phyloP scores from a whole-genome alignment of 2,329 filamentous ascomycete species.

The Fusarium sp. region DNA sequence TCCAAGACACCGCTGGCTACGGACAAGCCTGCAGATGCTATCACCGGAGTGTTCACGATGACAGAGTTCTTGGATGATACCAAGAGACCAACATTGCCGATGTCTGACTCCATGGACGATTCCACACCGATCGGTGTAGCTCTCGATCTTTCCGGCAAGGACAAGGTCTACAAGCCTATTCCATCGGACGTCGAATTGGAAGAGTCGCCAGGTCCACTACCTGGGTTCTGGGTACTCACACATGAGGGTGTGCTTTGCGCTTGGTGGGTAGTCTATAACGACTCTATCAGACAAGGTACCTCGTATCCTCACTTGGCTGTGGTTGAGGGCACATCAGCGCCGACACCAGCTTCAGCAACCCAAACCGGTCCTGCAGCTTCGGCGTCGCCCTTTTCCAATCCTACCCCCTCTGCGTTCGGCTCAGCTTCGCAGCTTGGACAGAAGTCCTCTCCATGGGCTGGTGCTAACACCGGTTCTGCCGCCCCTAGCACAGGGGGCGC shows the following conservation, averaged over 20 bases:
- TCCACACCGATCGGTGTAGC: constrained; percentile 85
- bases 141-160: constrained; percentile 84
- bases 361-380: constrained; percentile 44
- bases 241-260: constrained; percentile 85
- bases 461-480: constrained; percentile 45
- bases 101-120: constrained; percentile 66
- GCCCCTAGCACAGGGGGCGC: constrained; percentile 48
- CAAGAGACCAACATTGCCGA: constrained; percentile 78
- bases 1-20: constrained; percentile 74
- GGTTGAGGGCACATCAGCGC: constrained; percentile 51
- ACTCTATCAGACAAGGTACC: constrained; percentile 79
- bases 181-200: constrained; percentile 79
- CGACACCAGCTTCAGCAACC: constrained; percentile 46
- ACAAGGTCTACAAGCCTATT: constrained; percentile 82
- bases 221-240: constrained; percentile 85
- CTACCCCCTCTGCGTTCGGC: constrained; percentile 54
- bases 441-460: constrained; percentile 63
- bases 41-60: constrained; percentile 76
- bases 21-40: constrained; percentile 67
- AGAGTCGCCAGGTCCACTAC: constrained; percentile 82
- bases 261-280: constrained; percentile 94
- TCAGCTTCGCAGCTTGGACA: constrained; percentile 59
- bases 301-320: constrained; percentile 77
- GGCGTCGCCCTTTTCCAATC: constrained; percentile 47
- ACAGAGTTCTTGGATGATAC: constrained; percentile 79